Conservation (phyloP, 2,329 filamentous ascomycete species). For the Tolypocladium endophyticum region DNA sequence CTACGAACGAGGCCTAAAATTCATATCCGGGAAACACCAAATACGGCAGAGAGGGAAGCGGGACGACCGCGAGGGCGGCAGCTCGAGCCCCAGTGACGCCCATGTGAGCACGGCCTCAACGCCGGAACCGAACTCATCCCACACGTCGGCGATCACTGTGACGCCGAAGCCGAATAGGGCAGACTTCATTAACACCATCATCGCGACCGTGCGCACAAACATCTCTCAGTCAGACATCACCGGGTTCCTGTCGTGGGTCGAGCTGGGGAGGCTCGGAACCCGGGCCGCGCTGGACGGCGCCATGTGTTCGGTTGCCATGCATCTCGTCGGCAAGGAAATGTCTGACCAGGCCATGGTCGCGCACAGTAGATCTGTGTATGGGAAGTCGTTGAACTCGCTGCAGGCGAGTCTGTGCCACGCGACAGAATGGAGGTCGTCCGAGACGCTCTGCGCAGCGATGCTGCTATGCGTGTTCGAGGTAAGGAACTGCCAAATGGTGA, state of each 20-base stretch:
- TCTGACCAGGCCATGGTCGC: slow-evolving; percentile 17
- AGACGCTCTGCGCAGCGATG: slow-evolving; percentile 31
- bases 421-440: slow-evolving; percentile 25
- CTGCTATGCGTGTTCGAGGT: slow-evolving; percentile 29
- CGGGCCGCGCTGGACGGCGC: slow-evolving; percentile 26
- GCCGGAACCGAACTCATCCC: background rate
- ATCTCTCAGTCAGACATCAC: slow-evolving; percentile 9
- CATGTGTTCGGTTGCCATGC: slow-evolving; percentile 24
- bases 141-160: background rate
- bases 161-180: slow-evolving; percentile 13
- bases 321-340: slow-evolving; percentile 25
- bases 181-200: slow-evolving; percentile 20
- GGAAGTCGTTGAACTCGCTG: slow-evolving; percentile 21
- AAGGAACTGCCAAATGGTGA: background rate
- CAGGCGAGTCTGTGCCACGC: slow-evolving; percentile 25
- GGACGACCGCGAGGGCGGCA: slow-evolving; percentile 1
- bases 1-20: slow-evolving; percentile 27
- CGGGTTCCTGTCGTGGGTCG: slow-evolving; percentile 15
- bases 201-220: slow-evolving; percentile 12
- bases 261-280: slow-evolving; percentile 19
- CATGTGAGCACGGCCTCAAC: background rate
- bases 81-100: slow-evolving; percentile 3
- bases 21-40: slow-evolving; percentile 27
- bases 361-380: slow-evolving; percentile 26
- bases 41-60: slow-evolving; percentile 19